Percentiles rank a stretch among this genome's conserved stretches.
Evolutionary conservation across 2,329 filamentous ascomycete species (phyloP).

Genomic region (Sclerotinia minor): DNA sequence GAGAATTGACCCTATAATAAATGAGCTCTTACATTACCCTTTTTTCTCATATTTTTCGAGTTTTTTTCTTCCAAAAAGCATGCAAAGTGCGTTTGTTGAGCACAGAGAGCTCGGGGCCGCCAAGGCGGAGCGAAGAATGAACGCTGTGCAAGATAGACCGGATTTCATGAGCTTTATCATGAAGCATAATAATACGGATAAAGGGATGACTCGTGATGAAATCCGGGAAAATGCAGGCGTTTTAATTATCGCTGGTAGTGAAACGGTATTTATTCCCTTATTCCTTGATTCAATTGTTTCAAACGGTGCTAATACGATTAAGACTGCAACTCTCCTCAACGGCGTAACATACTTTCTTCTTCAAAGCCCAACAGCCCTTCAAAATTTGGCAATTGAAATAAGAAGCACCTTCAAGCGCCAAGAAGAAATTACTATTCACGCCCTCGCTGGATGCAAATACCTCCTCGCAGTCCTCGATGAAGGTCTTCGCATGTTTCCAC

Average conservation of each 20-base stretch:
- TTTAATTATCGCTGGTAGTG: constrained; percentile 20
- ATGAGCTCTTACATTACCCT: not conserved
- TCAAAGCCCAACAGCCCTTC: constrained; percentile 43
- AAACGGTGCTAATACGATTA: constrained; percentile 27
- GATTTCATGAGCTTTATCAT: constrained; percentile 25
- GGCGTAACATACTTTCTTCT: constrained; percentile 52
- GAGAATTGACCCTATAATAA: not conserved
- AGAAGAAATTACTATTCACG: constrained; percentile 26
- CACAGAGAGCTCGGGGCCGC: not conserved
- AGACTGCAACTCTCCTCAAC: constrained; percentile 41
- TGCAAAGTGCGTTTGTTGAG: fast-evolving
- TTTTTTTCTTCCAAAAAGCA: not conserved
- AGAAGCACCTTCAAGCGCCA: constrained; percentile 44
- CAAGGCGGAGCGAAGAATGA: constrained; percentile 13
- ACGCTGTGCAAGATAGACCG: not conserved
- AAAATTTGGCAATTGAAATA: constrained; percentile 47
- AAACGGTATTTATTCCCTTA: constrained; percentile 7
- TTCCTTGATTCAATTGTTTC: constrained; percentile 31
- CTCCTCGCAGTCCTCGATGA: constrained; percentile 27
- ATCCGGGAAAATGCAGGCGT: constrained; percentile 17
- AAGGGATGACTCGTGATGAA: constrained; percentile 20
- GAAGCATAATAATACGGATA: constrained; percentile 18
- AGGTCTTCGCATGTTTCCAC: constrained; percentile 28
- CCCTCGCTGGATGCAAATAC: constrained; percentile 26
- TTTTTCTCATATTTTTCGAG: no score